phyloP scores from a whole-genome alignment of 139 green algal genomes.

The Mychonastes homosphaera region DNA sequence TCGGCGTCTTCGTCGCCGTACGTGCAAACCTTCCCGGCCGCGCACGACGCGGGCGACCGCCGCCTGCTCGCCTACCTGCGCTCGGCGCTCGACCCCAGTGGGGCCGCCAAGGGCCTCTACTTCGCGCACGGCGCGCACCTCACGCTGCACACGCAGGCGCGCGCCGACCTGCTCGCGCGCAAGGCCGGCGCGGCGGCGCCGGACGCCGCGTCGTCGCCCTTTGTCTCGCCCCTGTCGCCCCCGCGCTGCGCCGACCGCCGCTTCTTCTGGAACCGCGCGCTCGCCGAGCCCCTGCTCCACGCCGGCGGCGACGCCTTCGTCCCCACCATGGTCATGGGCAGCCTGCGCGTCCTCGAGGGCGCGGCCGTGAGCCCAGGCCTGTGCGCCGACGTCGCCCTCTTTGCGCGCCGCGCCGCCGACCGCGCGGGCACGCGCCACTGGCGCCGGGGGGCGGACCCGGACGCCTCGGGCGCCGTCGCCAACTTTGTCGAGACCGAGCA shows the following conservation, averaged over 20 bases:
- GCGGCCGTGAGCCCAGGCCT: slow-evolving; percentile 12
- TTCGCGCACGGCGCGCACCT: slow-evolving; percentile 60
- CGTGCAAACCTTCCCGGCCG: background rate
- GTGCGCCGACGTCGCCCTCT: slow-evolving; percentile 32
- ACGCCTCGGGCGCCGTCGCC: slow-evolving; percentile 34
- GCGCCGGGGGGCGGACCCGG: slow-evolving; percentile 60
- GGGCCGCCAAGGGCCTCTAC: slow-evolving; percentile 53
- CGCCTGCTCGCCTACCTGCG: slow-evolving; percentile 15
- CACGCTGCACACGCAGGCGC: slow-evolving; percentile 57
- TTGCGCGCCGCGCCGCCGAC: slow-evolving; percentile 42
- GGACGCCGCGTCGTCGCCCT: background rate
- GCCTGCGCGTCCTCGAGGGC: slow-evolving; percentile 50
- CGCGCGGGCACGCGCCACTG: slow-evolving; percentile 70
- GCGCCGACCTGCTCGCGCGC: slow-evolving; percentile 7
- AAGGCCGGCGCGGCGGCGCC: background rate
- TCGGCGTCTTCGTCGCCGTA: background rate
- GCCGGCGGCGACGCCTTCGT: slow-evolving; percentile 13
- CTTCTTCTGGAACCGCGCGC: slow-evolving; percentile 67
- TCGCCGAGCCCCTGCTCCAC: slow-evolving; percentile 44
- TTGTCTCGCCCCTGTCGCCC: background rate
- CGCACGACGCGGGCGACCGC: background rate
- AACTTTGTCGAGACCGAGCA: slow-evolving; percentile 93
- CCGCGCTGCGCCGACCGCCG: slow-evolving; percentile 34
- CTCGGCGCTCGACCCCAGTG: slow-evolving; percentile 44
- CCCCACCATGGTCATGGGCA: slow-evolving; percentile 38